Percentiles rank a stretch among this genome's conserved stretches.
These are phyloP conservation scores for Cubamyces lactineus DNA, from an alignment of 768 basidiomycete species.

Conservation along the genomic window DNA sequence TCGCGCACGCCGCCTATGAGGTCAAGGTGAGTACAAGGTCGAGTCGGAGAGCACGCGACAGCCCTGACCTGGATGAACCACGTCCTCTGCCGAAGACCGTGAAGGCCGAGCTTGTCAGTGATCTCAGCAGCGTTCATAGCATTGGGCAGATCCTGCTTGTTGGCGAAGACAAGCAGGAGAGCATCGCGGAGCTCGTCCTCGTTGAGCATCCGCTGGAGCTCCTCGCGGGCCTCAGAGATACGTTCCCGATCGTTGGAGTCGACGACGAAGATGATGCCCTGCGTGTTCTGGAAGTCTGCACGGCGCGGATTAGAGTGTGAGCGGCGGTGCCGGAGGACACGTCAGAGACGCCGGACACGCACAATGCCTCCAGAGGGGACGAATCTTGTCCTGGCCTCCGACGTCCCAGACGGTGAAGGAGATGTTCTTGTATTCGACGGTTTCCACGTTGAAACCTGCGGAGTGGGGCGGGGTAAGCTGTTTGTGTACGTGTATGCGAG, in stretches of 20 bases:
- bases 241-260: slow-evolving; percentile 99
- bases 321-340: slow-evolving; percentile 18
- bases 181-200: slow-evolving; percentile 99
- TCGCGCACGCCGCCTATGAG: slow-evolving; percentile 91
- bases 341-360: slow-evolving; percentile 41
- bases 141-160: slow-evolving; percentile 99
- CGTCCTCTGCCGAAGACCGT: slow-evolving; percentile 93
- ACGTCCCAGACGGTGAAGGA: slow-evolving; percentile 99
- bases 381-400: slow-evolving; percentile 99
- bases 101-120: slow-evolving; percentile 98
- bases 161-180: slow-evolving; percentile 97
- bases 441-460: slow-evolving; percentile 99
- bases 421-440: slow-evolving; percentile 99
- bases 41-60: slow-evolving; percentile 19
- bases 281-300: slow-evolving; percentile 99
- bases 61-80: slow-evolving; percentile 92
- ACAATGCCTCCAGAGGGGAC: slow-evolving; percentile 99
- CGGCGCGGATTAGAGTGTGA: slow-evolving; percentile 20
- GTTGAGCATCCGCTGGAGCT: slow-evolving; percentile 99
- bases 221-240: slow-evolving; percentile 98
- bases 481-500: not conserved
- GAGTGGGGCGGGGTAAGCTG: slow-evolving; percentile 23
- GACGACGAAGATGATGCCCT: slow-evolving; percentile 99
- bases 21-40: not conserved
- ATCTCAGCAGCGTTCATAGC: slow-evolving; percentile 99